Conservation (phyloP, 306 rosid species). For the Dalbergia cultrata region DNA sequence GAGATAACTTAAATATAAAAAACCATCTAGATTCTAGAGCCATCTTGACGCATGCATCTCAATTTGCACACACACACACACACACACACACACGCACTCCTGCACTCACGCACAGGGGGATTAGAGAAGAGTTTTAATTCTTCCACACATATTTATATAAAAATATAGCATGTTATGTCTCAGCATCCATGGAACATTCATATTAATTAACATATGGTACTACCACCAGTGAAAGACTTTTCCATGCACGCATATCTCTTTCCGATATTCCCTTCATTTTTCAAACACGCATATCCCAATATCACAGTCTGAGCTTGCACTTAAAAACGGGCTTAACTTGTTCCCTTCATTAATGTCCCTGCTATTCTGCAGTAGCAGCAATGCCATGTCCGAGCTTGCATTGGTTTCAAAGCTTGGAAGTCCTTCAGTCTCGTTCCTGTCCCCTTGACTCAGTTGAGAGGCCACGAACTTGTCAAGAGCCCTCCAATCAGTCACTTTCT, state of each 20-base stretch:
- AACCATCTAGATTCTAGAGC: slow-evolving; percentile 35
- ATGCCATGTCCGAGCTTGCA: slow-evolving; percentile 48
- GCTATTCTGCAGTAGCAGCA: slow-evolving; percentile 64
- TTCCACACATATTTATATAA: slow-evolving; percentile 60
- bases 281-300: slow-evolving; percentile 96
- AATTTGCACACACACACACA: slow-evolving; percentile 16
- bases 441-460: slow-evolving; percentile 85
- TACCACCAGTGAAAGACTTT: slow-evolving; percentile 11
- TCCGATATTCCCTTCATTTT: slow-evolving; percentile 55
- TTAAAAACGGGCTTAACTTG: slow-evolving; percentile 71
- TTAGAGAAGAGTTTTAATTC: slow-evolving; percentile 47
- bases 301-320: slow-evolving; percentile 70
- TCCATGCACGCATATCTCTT: no score
- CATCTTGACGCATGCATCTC: slow-evolving; percentile 38
- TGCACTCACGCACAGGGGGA: background rate
- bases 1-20: background rate
- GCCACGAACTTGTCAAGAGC: slow-evolving; percentile 96
- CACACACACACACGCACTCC: background rate
- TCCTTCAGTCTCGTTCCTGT: slow-evolving; percentile 57
- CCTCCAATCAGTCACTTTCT: slow-evolving; percentile 91
- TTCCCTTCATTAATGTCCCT: slow-evolving; percentile 51
- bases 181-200: slow-evolving; percentile 46
- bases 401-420: slow-evolving; percentile 61
- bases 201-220: slow-evolving; percentile 18
- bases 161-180: slow-evolving; percentile 42